These are phyloP conservation scores for Metarhizium anisopliae DNA, from an alignment of 2,329 filamentous ascomycete species.

Conservation along the genomic window DNA sequence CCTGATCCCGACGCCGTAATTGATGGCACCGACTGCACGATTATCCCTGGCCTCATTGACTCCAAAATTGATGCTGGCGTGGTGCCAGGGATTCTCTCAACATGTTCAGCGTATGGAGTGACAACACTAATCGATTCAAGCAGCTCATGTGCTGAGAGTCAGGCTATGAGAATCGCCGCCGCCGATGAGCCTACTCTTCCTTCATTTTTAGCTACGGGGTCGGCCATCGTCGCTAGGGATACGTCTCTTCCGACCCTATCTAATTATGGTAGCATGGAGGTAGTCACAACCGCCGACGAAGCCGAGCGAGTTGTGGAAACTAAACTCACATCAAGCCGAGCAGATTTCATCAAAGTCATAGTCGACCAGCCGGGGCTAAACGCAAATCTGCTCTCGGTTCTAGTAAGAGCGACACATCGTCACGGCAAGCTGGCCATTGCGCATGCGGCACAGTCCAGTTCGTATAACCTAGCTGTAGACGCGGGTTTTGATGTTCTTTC, in stretches of 20 bases:
- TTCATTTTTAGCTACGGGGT: conserved; percentile 8
- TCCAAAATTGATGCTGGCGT: conserved; percentile 7
- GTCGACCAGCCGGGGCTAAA: conserved; percentile 12
- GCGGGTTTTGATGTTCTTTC: conserved; percentile 20
- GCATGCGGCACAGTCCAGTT: conserved; percentile 15
- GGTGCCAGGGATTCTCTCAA: background rate
- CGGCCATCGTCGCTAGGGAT: conserved; percentile 1
- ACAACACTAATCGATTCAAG: conserved; percentile 9
- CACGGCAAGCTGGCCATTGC: conserved; percentile 17
- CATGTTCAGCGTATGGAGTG: conserved; percentile 5
- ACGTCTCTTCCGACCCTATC: background rate
- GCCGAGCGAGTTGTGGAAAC: conserved; percentile 1
- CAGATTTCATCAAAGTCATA: conserved; percentile 20
- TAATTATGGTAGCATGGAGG: conserved; percentile 1
- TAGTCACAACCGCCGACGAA: conserved; percentile 1
- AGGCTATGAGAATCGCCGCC: conserved; percentile 4
- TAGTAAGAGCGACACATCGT: conserved; percentile 14
- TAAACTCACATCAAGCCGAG: background rate
- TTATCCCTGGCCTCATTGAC: conserved; percentile 11
- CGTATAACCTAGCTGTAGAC: conserved; percentile 16
- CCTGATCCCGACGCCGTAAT: conserved; percentile 9
- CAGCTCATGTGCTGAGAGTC: conserved; percentile 6
- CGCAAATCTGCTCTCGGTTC: conserved; percentile 13
- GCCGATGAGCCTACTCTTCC: conserved; percentile 1
- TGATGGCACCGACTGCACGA: conserved; percentile 23